These are phyloP conservation scores for Alliaria petiolata DNA, from an alignment of 345 rosid species.

Conservation along the genomic window DNA sequence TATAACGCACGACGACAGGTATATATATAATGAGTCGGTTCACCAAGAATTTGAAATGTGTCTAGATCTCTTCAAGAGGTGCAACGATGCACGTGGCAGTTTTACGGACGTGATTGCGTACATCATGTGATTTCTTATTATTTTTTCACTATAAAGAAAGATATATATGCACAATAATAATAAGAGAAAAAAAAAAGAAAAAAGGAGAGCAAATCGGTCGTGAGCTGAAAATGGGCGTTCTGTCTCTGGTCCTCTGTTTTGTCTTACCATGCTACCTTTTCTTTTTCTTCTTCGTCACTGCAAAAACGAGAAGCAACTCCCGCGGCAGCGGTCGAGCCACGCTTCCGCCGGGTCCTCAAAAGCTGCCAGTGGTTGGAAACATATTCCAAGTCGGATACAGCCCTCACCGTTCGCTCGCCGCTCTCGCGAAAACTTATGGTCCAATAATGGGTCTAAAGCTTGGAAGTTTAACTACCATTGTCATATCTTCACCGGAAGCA, in stretches of 20 bases:
- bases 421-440: constrained; percentile 36
- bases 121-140: background rate
- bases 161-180: background rate
- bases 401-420: constrained; percentile 29
- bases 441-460: constrained; percentile 38
- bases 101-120: background rate
- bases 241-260: background rate
- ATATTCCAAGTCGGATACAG: constrained; percentile 28
- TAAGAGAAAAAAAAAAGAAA: background rate
- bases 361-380: constrained; percentile 25
- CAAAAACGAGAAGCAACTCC: background rate
- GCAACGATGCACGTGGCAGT: background rate
- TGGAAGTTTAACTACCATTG: constrained; percentile 13
- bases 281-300: background rate
- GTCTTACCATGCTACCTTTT: background rate
- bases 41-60: background rate
- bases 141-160: background rate
- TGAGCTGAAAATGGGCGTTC: background rate
- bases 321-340: background rate
- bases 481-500: constrained; percentile 18
- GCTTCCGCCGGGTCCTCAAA: constrained; percentile 1
- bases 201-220: background rate
- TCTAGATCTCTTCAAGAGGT: background rate
- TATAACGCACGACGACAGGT: background rate
- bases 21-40: background rate